phyloP scores from a whole-genome alignment of 1,284 basidiomycete species.

The Thelephora terrestris region DNA sequence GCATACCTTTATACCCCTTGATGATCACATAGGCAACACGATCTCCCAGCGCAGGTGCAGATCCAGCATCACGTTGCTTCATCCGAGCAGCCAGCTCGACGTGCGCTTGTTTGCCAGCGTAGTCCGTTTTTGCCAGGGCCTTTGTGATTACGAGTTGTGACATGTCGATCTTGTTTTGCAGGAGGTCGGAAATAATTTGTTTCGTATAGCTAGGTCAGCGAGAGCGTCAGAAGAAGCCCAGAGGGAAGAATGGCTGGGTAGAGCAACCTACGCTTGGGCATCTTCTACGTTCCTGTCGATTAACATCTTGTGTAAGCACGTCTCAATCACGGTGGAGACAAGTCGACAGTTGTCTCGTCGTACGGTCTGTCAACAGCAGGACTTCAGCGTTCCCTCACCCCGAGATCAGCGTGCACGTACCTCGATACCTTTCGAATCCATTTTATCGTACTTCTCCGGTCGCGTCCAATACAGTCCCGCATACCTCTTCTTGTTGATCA shows the following conservation, averaged over 20 bases:
- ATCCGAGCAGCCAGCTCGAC: constrained; percentile 91
- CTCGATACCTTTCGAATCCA: constrained; percentile 98
- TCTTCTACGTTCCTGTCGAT: constrained; percentile 89
- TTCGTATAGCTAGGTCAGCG: constrained; percentile 68
- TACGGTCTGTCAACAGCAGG: constrained; percentile 58
- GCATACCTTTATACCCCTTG: constrained; percentile 82
- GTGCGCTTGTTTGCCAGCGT: constrained; percentile 88
- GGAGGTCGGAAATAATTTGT: constrained; percentile 81
- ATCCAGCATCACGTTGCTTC: constrained; percentile 91
- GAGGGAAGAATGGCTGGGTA: background rate
- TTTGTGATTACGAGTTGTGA: constrained; percentile 97
- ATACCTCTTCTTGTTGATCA: constrained; percentile 97
- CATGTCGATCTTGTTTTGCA: constrained; percentile 96
- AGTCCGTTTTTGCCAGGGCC: constrained; percentile 87
- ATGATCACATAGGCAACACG: constrained; percentile 97
- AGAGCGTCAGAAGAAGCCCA: background rate
- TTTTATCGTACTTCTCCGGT: constrained; percentile 91
- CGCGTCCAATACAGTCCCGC: constrained; percentile 95
- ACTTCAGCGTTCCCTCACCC: background rate
- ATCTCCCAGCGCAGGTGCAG: constrained; percentile 87
- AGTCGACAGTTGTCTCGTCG: constrained; percentile 93
- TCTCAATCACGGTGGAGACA: constrained; percentile 93
- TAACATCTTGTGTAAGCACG: constrained; percentile 92
- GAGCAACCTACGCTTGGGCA: constrained; percentile 68
- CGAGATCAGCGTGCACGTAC: constrained; percentile 31